Evolutionary conservation across 75 land plant species (phyloP), one percentile per base, ranked within the genome.

Genomic region (Pinus tabuliformis): DNA sequence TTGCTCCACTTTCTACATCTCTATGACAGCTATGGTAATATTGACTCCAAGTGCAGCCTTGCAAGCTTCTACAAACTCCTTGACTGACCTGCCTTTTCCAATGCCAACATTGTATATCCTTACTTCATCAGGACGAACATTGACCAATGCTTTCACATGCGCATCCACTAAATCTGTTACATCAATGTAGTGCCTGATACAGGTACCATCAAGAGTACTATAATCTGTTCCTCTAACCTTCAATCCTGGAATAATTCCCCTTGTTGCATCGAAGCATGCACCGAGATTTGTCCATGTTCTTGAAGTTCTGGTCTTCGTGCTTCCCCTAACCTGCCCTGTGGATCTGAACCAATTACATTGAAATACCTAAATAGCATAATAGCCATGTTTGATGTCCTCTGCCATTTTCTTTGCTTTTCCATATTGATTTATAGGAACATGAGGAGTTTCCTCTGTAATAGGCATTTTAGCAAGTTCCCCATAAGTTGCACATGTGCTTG

Each of bases 141-240:
- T 88, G 45, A 59, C 77, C 75, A 95, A 85, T 22, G 98, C 98
- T 81, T 93, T 95, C 18, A 95, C 94, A 82, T 95, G 98, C 63
- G 96, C 96, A 83, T 95, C 98, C 18, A 95, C 94, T 18, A 95
- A 78, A 76, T 95, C 98, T 22, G 92, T 95, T 37, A 95, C 98
- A 62, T 95, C 97, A 52, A 95, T 93, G 61, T 93, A 95, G 76
- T 95, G 96, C 52, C 98, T 77, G 71, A 93, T 75, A 62, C 98
- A 95, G 12, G 98, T 95, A 17, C 98, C 98, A 85, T 95, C 98
- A 62, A 59, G 72, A 2, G 98, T 95, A 30, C 76, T 78, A 59
- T 93, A 93, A 62, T 95, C 96, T 36, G 90, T 91, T 72, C 98
- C 98, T 83, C 73, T 89, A 65, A 92, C 92, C 92, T 90, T 85